Evolutionary conservation across 108 stramenopile species (phyloP).

Genomic region (Stephanodiscus triporus): DNA sequence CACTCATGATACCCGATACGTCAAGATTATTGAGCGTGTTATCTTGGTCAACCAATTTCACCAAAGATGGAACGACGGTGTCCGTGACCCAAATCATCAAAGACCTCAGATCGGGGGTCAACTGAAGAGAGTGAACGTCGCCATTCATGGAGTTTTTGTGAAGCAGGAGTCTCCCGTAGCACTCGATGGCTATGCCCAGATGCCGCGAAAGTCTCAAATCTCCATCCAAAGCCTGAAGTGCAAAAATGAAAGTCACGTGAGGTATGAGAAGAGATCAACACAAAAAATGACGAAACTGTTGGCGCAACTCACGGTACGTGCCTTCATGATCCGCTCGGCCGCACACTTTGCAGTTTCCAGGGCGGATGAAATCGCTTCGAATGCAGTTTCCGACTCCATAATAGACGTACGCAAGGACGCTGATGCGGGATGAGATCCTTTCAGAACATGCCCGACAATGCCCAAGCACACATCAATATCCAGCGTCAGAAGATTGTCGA

Average conservation of each 20-base stretch:
- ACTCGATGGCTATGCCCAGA: constrained; percentile 46
- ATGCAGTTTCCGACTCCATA: constrained; percentile 24
- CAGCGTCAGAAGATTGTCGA: constrained; percentile 35
- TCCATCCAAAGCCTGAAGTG: constrained; percentile 8
- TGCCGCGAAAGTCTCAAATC: constrained; percentile 14
- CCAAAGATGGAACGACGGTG: constrained; percentile 59
- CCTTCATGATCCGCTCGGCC: constrained; percentile 18
- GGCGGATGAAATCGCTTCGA: constrained; percentile 17
- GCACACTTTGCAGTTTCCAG: constrained; percentile 27
- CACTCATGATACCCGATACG: constrained; percentile 63
- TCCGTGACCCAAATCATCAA: constrained; percentile 71
- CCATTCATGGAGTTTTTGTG: constrained; percentile 62
- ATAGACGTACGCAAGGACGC: constrained; percentile 26
- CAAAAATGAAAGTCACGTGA: background rate
- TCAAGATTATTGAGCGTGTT: constrained; percentile 59
- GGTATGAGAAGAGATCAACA: background rate
- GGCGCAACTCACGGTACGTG: constrained; percentile 22
- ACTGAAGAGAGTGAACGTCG: constrained; percentile 29
- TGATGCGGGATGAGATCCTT: constrained; percentile 30
- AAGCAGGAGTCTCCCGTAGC: constrained; percentile 69
- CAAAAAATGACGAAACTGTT: background rate
- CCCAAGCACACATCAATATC: constrained; percentile 37
- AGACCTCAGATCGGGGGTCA: constrained; percentile 35
- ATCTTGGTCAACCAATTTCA: constrained; percentile 28
- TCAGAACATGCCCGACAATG: constrained; percentile 34